Conservation (phyloP, 192 early-diverging fungal genomes). For the Coemansia sp. region DNA sequence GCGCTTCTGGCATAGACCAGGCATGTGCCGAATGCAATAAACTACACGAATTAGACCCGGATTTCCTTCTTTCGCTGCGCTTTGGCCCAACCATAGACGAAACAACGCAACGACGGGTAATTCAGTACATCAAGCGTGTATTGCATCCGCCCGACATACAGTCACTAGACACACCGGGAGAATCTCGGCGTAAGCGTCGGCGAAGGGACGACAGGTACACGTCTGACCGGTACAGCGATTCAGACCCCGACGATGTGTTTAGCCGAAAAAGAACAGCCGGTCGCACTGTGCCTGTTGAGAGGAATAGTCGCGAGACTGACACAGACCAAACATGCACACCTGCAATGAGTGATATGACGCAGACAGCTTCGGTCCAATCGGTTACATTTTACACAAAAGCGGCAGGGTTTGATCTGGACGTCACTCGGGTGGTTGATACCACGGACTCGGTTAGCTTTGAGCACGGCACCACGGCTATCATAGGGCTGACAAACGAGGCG, state of each 20-base stretch:
- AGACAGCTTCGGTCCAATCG: not conserved
- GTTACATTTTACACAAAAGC: constrained; percentile 23
- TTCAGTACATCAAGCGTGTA: constrained; percentile 21
- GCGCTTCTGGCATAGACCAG: not conserved
- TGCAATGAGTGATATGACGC: not conserved
- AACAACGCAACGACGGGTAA: constrained; percentile 21
- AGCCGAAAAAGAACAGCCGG: not conserved
- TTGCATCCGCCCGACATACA: constrained; percentile 4
- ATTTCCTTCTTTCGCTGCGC: constrained; percentile 29
- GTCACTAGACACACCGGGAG: not conserved
- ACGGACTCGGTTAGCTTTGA: constrained; percentile 17
- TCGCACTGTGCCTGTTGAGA: not conserved
- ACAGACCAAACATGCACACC: not conserved
- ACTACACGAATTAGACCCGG: not conserved
- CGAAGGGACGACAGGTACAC: constrained; percentile 14
- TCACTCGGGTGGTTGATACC: constrained; percentile 12
- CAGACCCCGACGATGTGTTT: not conserved
- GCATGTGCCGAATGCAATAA: not conserved
- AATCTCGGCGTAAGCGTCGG: constrained; percentile 33
- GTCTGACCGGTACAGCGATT: constrained; percentile 1
- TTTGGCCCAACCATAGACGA: constrained; percentile 24
- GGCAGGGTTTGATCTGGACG: constrained; percentile 38
- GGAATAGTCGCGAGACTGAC: too few relatives aligned
- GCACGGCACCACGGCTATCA: constrained; percentile 23
- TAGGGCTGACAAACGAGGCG: constrained; percentile 24